Conservation (phyloP, 176 grass and related monocot genomes). For the Oryza coarctata region DNA sequence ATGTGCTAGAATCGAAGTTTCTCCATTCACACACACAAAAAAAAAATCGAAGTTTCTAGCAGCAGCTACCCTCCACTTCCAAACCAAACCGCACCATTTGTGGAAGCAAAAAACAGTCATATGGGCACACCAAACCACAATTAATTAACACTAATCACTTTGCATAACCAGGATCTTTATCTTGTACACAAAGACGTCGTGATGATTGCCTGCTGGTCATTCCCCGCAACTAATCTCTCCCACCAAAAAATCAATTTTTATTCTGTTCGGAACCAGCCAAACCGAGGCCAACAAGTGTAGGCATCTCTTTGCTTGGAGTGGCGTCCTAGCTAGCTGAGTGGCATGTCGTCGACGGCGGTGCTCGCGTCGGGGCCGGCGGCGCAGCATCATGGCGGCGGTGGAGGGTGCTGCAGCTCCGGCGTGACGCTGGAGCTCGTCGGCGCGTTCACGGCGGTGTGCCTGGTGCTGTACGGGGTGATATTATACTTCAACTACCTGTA, state of each 20-base stretch:
- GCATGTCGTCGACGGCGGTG: conserved; percentile 14
- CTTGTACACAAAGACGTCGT: neutral
- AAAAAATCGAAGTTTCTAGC: neutral
- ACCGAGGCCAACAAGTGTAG: conserved; percentile 3
- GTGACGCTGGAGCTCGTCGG: conserved; percentile 56
- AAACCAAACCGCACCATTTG: conserved; percentile 27
- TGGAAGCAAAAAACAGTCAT: conserved; percentile 21
- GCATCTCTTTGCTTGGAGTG: neutral
- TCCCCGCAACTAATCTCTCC: conserved; percentile 15
- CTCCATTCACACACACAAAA: neutral
- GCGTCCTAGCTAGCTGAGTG: neutral
- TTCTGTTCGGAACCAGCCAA: neutral
- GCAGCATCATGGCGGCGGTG: neutral
- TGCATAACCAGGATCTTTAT: neutral
- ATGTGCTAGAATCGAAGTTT: neutral
- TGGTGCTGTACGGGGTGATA: conserved; percentile 50
- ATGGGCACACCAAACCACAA: neutral
- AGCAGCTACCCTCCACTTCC: neutral
- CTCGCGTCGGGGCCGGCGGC: neutral
- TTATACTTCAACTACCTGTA: conserved; percentile 64
- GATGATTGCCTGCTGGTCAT: neutral
- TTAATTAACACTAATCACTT: neutral
- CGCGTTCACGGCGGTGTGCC: conserved; percentile 61
- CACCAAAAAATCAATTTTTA: conserved; percentile 6
- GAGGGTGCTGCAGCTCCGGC: conserved; percentile 41